phyloP scores from a whole-genome alignment of 139 green algal species.

The Closterium sp. region DNA sequence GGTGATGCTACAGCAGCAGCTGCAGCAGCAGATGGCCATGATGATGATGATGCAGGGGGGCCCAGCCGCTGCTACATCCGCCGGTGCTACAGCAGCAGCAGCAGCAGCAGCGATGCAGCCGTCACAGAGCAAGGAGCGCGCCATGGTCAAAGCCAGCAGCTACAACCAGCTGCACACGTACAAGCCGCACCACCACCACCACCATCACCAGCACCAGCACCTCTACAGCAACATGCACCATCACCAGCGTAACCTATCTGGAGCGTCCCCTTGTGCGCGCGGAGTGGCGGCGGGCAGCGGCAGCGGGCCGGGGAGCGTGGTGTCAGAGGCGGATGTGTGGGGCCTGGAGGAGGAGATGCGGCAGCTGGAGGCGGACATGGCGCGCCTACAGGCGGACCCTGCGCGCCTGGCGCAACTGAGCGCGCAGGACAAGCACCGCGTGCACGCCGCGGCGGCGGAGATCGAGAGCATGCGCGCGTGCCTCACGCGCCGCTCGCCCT shows the following conservation, averaged over 20 bases:
- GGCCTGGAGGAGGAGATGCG: neutral
- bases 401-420: neutral
- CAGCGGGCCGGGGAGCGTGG: neutral
- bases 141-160: neutral
- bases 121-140: neutral
- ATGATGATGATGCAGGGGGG: neutral
- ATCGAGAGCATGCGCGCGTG: neutral
- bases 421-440: neutral
- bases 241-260: neutral
- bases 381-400: neutral
- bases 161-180: neutral
- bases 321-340: neutral
- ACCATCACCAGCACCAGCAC: neutral
- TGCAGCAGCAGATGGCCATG: neutral
- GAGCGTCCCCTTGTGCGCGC: neutral
- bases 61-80: neutral
- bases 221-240: too few species aligned
- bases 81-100: too few species aligned
- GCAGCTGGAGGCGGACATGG: neutral
- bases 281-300: neutral
- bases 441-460: neutral
- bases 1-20: neutral
- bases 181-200: neutral
- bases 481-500: neutral
- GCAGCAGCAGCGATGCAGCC: neutral